Evolutionary conservation across 225 moss, liverwort and hornwort genomes (phyloP), one percentile per base, ranked within the genome.

Genomic region (Sphagnum tenellum): DNA sequence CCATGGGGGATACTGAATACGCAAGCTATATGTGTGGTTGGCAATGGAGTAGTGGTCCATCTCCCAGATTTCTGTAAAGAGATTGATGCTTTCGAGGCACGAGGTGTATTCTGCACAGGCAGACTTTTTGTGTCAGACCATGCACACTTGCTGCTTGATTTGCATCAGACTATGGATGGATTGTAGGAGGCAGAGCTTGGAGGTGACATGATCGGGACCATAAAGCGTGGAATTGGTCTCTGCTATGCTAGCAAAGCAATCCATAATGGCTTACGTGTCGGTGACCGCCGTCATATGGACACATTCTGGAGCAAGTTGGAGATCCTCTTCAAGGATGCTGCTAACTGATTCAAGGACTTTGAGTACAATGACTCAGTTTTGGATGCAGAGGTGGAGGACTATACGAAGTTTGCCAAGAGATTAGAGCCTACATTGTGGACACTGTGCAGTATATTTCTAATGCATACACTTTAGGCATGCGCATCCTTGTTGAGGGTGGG

Each of bases 11-110:
- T 98, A 46, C 64, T 98, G 61, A 98, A 98, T 65, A 77, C 85
- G 67, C 90, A 90, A 69, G 76, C 90, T 0, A 73, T 81, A 49
- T 98, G 96, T 66, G 92, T 98, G 61, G 88, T 98, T 45, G 96
- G 96, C 47, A 98, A 98, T 74, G 96, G 96, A 60, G 96, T 92
- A 55, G 96, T 98, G 4, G 88, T 98, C 67, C 89, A 98, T 79
- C 84, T 98, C 7, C 96, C 92, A 75, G 88, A 88, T 1, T 92
- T 98, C 52, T 98, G 92, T 69, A 77, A 90, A 74, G 96, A 98
- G 73, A 92, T 92, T 63, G 78, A 76, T 61, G 75, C 64, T 12
- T 67, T 98, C 5, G 96, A 92, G 76, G 72, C 85, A 12, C 85
- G 82, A 59, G 90, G 87, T 46, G 84, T 98, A 53, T 76, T 64